These are phyloP conservation scores for Dactylellina parvicollis DNA, from an alignment of 2,329 filamentous ascomycete species.

Conservation along the genomic window DNA sequence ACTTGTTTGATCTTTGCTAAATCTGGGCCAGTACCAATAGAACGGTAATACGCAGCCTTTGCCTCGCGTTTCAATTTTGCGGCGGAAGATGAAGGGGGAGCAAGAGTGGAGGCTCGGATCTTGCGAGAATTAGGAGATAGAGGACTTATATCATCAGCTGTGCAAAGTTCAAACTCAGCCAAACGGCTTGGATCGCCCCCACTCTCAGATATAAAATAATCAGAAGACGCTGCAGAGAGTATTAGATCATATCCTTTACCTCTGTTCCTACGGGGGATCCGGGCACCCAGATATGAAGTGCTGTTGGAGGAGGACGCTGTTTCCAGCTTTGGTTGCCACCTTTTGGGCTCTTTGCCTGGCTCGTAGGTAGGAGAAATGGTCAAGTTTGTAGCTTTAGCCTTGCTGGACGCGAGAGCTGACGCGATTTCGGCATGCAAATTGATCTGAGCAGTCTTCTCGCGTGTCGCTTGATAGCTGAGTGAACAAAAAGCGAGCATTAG, in stretches of 20 bases:
- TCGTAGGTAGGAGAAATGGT: conserved; percentile 1
- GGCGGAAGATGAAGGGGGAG: background rate
- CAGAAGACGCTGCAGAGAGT: background rate
- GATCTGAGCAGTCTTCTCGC: no score
- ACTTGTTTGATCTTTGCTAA: background rate
- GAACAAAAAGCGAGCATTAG: no score
- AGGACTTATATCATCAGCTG: no score
- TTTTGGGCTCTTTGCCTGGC: conserved; percentile 6
- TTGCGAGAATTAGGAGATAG: no score
- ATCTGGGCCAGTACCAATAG: conserved; percentile 9
- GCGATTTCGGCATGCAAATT: conserved; percentile 5
- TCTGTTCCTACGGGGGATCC: background rate
- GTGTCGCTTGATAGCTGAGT: no score
- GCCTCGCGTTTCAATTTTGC: conserved; percentile 11
- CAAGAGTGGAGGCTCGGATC: background rate
- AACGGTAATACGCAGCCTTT: conserved; percentile 14
- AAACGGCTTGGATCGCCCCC: background rate
- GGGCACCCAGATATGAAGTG: background rate
- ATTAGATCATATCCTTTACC: background rate
- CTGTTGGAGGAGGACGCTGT: background rate
- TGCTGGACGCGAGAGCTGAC: conserved; percentile 2
- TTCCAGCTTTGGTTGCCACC: conserved; percentile 3
- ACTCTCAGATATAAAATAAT: background rate
- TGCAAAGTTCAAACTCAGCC: no score
- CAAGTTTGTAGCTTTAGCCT: background rate